Base-by-base conservation (phyloP, 805 yeast species). In the Lipomyces chichibuensis region DNA sequence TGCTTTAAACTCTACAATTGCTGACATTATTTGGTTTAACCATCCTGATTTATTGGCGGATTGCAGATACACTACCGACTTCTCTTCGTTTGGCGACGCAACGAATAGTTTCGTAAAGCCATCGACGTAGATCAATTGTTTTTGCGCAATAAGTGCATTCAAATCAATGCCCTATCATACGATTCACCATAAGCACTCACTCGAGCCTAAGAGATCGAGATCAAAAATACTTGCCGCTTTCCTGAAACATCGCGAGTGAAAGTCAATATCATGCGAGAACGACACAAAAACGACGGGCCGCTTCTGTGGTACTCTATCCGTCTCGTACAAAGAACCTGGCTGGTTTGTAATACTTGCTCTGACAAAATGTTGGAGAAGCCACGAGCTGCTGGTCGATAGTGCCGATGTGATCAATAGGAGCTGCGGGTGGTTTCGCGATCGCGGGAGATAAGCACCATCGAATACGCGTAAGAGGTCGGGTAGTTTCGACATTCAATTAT, bases 361-460 rank as follows among this genome's bases (percentile, higher is more conserved):
- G 17, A 54, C 51, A 29, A 65, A 67, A 54, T 59, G 65, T 17
- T 67, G 69, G 14, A 67, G 54, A n/a, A 67, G 49, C 71, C 71
- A 67, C 14, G 67, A 62, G 5, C 69, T 46, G 46, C 35, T 65
- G 11, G 71, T 65, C 6, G 39, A 13, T 8, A 53, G n/a, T 13
- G 65, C 25, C 23, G 61, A 59, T 5, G 65, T 35, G 17, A 67
- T 64, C 17, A 58, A 27, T 6, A 67, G 9, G 14, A 59, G n/a
- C 27, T 59, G 55, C 32, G 57, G 39, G 49, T n/a, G 11, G 27
- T 11, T 20, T 14, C 8, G 35, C 33, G 62, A 6, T 7, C 58
- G n/a, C 2, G 66, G 65, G 43, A 65, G 65, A 23, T 57, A 55
- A 2, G 43, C 7, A 33, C 66, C 66, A 59, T 67, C 66, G 37